Evolutionary conservation across 352 stramenopile genomes (phyloP).

Genomic region (Globisporangium solare): DNA sequence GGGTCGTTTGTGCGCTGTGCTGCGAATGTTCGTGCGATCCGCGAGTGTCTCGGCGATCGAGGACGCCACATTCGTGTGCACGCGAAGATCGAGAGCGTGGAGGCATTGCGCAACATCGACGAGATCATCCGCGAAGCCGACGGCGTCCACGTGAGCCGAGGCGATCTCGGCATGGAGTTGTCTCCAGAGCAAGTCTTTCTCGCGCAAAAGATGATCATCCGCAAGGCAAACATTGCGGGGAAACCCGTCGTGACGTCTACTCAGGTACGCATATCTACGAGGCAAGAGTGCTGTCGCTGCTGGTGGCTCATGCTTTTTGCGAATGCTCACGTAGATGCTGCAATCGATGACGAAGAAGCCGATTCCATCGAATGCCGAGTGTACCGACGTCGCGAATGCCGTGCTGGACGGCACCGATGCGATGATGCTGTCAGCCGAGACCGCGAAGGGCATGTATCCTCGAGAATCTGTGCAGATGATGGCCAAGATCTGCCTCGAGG

Average conservation of each 20-base stretch:
- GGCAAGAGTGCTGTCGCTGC: too few relatives aligned
- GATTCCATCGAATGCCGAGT: constrained; percentile 97
- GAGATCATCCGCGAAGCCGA: constrained; percentile 98
- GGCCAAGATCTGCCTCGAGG: constrained; percentile 90
- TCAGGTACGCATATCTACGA: constrained; percentile 18
- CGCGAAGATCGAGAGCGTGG: constrained; percentile 98
- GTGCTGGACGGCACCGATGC: constrained; percentile 98
- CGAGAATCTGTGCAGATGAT: constrained; percentile 94
- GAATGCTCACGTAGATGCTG: constrained; percentile 90
- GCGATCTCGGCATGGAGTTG: constrained; percentile 99
- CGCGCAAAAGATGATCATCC: constrained; percentile 99
- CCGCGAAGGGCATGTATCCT: constrained; percentile 97
- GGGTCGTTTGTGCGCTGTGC: constrained; percentile 98
- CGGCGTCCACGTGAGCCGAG: constrained; percentile 98
- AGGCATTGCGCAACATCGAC: constrained; percentile 95
- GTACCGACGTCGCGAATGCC: constrained; percentile 99
- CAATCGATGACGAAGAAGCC: constrained; percentile 99
- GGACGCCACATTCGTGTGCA: constrained; percentile 93
- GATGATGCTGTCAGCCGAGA: constrained; percentile 99
- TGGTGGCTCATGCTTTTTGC: constrained; percentile 11
- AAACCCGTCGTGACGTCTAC: constrained; percentile 98
- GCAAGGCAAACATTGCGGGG: constrained; percentile 93
- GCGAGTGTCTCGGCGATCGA: constrained; percentile 76
- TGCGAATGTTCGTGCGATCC: constrained; percentile 91
- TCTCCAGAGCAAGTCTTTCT: constrained; percentile 97